Base-by-base conservation (phyloP, 2,329 filamentous ascomycete species). In the Cytospora piceae region DNA sequence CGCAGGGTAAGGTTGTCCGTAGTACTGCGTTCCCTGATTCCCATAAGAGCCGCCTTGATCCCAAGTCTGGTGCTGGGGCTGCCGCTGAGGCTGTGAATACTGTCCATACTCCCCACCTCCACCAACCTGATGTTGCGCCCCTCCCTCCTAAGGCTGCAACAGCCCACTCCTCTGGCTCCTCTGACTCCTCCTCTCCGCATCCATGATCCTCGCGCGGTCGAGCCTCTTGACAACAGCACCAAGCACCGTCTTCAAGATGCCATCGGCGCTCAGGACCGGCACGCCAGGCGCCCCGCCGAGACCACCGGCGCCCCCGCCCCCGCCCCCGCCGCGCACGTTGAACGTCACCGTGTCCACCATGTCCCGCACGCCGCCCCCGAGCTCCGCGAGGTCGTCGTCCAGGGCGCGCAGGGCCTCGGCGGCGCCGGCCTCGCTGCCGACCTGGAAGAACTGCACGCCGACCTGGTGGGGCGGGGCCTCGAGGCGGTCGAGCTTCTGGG, bases 391-490 rank as follows among this genome's bases (percentile, higher is more conserved):
- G 4, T 85, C 84, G 74, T 97, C 91, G 73, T 98, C 94, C 9
- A 98, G 82, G 56, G 88, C 82, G 70, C 85, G 80, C 49, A 98
- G 81, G 63, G 90, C 87, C 70, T 82, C 77, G 1, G 83, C 81
- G 0, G 94, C 94, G 0, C 77, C 80, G 0, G 78, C 73, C 71
- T 96, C 92, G 58, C 85, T 83, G 64, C 95, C 94, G 54, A 98
- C 91, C 78, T 97, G 94, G 81, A 98, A 96, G 80, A 98, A 98
- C 76, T 98, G 94, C 64, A 98, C 87, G 39, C 94, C 94, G 11
- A 97, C 82, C 79, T 98, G 95, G 82, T 91, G 91, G 0, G 88
- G 83, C 4, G 90, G 87, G 0, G 93, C 93, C 11, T 88, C 83
- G 9, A 90, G 75, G 60, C 77, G 77, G 72, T 95, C 90, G 37